Evolutionary conservation across 352 stramenopile genomes (phyloP).

Genomic region (Aphanomyces stellatus): DNA sequence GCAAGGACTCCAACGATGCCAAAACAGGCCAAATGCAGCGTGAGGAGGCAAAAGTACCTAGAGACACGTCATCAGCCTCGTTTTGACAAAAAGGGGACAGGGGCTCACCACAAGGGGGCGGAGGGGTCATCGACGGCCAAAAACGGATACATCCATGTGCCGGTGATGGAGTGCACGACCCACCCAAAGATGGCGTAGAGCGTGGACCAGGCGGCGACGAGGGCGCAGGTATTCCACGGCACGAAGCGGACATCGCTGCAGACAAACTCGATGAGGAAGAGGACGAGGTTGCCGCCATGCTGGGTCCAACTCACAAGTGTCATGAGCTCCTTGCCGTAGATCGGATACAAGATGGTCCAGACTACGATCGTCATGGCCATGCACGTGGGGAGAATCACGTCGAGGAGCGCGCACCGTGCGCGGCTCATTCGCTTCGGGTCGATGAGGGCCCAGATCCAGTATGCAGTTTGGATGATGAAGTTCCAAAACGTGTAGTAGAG

Average conservation of each 20-base stretch:
- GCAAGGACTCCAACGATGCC: not conserved
- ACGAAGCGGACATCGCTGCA: constrained; percentile 26
- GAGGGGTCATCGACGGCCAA: constrained; percentile 56
- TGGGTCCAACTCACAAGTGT: constrained; percentile 76
- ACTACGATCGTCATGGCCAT: constrained; percentile 61
- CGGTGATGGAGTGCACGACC: constrained; percentile 58
- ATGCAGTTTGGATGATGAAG: constrained; percentile 44
- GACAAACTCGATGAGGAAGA: constrained; percentile 67
- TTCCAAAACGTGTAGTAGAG: constrained; percentile 82
- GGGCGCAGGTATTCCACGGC: constrained; percentile 18
- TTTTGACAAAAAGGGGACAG: not conserved
- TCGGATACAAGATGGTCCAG: constrained; percentile 73
- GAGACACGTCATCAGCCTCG: not conserved
- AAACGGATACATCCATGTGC: constrained; percentile 82
- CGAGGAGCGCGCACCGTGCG: constrained; percentile 31
- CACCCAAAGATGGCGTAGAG: constrained; percentile 66
- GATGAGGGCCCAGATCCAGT: constrained; percentile 10
- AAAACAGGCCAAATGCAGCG: constrained; percentile 9
- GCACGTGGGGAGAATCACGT: constrained; percentile 54
- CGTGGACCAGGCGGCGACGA: constrained; percentile 55
- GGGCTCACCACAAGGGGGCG: constrained; percentile 53
- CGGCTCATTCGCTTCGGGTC: constrained; percentile 9
- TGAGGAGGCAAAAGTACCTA: constrained; percentile 22
- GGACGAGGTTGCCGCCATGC: constrained; percentile 57
- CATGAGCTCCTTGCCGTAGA: constrained; percentile 43